Evolutionary conservation across 192 early-diverging fungal species (phyloP).

Genomic region (Entomortierella lignicola): DNA sequence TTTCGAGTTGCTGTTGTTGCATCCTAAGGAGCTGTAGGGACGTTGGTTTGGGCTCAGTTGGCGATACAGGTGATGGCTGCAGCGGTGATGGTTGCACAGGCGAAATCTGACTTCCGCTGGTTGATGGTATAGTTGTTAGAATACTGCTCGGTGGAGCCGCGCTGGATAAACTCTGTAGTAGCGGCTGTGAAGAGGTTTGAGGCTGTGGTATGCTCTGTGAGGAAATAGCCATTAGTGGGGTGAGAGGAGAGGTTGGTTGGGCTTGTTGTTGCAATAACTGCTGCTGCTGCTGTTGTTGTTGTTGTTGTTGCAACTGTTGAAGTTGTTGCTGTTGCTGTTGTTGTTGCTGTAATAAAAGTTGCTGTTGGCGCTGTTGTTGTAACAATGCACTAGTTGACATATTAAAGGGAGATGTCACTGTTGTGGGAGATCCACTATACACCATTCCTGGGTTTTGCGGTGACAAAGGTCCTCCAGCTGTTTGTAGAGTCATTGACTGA

Average conservation of each 20-base stretch:
- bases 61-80: conserved; percentile 21
- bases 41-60: conserved; percentile 24
- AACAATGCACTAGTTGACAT: conserved; percentile 18
- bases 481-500: neutral
- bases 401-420: neutral
- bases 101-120: neutral
- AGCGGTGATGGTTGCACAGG: neutral
- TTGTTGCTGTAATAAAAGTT: conserved; percentile 14
- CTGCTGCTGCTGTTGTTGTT: conserved; percentile 4
- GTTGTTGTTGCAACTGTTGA: conserved; percentile 10
- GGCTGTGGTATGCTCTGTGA: neutral
- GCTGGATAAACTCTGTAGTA: neutral
- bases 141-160: conserved; percentile 7
- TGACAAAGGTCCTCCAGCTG: neutral
- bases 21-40: conserved; percentile 29
- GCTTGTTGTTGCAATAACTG: neutral
- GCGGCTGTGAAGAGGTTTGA: neutral
- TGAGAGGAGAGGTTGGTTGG: neutral
- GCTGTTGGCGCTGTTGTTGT: conserved; percentile 13
- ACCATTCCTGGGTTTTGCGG: neutral
- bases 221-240: neutral
- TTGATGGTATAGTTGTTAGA: neutral
- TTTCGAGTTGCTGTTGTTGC: conserved; percentile 30
- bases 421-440: conserved; percentile 4
- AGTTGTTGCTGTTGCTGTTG: conserved; percentile 17